These are phyloP conservation scores for Fusarium sambucinum DNA, from an alignment of 2,329 filamentous ascomycete genomes.

Conservation along the genomic window DNA sequence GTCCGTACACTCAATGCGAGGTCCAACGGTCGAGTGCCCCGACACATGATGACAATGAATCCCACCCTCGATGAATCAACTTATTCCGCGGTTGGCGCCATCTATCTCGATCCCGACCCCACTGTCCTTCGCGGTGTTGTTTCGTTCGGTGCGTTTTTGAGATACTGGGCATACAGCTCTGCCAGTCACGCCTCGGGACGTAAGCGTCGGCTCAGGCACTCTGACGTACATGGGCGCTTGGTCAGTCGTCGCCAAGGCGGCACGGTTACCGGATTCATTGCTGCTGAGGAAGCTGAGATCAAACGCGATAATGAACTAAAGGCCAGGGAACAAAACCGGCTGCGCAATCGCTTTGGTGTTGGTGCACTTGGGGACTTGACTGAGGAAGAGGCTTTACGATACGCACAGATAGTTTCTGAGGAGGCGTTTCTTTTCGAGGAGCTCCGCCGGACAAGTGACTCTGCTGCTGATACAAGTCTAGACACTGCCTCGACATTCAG, in stretches of 20 bases:
- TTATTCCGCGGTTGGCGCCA: constrained; percentile 84
- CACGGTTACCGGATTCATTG: constrained; percentile 83
- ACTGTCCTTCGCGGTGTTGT: constrained; percentile 87
- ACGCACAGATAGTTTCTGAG: constrained; percentile 75
- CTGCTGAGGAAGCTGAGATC: constrained; percentile 85
- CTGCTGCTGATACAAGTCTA: constrained; percentile 61
- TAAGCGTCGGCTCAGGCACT: constrained; percentile 82
- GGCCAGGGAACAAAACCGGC: constrained; percentile 74
- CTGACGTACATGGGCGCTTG: constrained; percentile 66
- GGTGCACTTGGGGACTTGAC: constrained; percentile 74
- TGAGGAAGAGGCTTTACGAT: constrained; percentile 73
- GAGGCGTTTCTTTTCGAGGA: constrained; percentile 70
- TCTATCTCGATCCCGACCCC: constrained; percentile 88
- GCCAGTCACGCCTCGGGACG: constrained; percentile 79
- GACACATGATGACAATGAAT: constrained; percentile 70
- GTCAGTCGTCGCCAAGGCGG: constrained; percentile 69
- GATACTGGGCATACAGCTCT: constrained; percentile 95
- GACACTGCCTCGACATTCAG: constrained; percentile 59
- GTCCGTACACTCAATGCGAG: constrained; percentile 89
- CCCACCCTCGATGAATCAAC: constrained; percentile 75
- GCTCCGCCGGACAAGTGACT: constrained; percentile 66
- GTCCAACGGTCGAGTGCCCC: constrained; percentile 84
- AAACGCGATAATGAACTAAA: constrained; percentile 77
- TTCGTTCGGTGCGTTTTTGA: constrained; percentile 85
- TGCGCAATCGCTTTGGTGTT: constrained; percentile 86